Evolutionary conservation across 352 stramenopile genomes (phyloP), one percentile per base, ranked within the genome.

Genomic region (Thraustochytrium sp.): DNA sequence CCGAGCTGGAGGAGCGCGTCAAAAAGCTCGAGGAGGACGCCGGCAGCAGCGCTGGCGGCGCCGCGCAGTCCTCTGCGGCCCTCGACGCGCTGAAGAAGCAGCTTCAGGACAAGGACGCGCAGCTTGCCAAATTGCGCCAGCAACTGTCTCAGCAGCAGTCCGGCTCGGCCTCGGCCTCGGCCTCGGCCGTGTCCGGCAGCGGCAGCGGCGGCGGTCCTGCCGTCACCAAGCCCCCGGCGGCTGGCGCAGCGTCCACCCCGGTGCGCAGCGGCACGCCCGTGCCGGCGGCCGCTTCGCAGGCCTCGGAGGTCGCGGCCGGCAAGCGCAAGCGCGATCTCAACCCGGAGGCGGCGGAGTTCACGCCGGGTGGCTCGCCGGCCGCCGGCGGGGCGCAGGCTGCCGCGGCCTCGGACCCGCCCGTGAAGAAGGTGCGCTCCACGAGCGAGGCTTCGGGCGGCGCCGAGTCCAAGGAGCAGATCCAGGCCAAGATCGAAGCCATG

Each of bases 251-350:
- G n/a, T n/a, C n/a, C n/a, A n/a, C n/a, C n/a, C n/a, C n/a, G n/a
- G n/a, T n/a, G n/a, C n/a, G n/a, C n/a, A n/a, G n/a, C 13, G n/a
- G n/a, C 34, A 49, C 23, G 13, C 34, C 59, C n/a, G 59, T 54
- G 59, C 23, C 40, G 37, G 13, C 42, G 18, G 34, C 65, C 37
- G 42, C 37, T 18, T 18, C 18, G 18, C 18, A 26, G 18, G 49
- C 49, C 18, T 23, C 18, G 18, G 49, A 54, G 13, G n/a, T 18
- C 16, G 37, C 11, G 29, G 13, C 38, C 13, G 31, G 13, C 49
- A 77, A 62, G 42, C 49, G 42, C 23, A 77, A 77, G 65, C 65
- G 65, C 31, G 49, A 77, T 23, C 46, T 77, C n/a, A 77, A 77
- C 31, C 11, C 65, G 13, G 65, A 62, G 5, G 65, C 65, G 34